Conservation (phyloP, 192 early-diverging fungal genomes). For the Coemansia sp. region DNA sequence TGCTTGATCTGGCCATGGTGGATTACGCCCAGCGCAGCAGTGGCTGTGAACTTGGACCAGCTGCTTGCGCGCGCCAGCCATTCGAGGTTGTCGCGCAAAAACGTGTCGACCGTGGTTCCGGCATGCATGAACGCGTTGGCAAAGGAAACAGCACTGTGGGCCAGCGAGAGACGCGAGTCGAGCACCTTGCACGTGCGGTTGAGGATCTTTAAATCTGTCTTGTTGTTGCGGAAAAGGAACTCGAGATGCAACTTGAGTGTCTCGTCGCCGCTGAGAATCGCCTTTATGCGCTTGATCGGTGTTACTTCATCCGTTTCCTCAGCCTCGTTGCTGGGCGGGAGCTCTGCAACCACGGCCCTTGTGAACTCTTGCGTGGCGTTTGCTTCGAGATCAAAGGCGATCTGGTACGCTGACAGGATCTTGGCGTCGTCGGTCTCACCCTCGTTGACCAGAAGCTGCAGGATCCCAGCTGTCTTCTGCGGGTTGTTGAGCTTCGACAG, state of each 20-base stretch:
- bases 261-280: conserved; percentile 87
- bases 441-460: conserved; percentile 68
- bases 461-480: conserved; percentile 68
- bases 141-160: conserved; percentile 94
- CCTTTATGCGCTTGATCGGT: conserved; percentile 64
- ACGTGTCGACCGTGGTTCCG: conserved; percentile 97
- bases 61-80: conserved; percentile 97
- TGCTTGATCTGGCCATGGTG: conserved; percentile 96
- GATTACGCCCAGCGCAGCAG: conserved; percentile 96
- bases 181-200: conserved; percentile 89
- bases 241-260: conserved; percentile 92
- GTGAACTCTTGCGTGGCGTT: conserved; percentile 97
- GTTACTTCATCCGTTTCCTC: conserved; percentile 5
- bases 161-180: conserved; percentile 89
- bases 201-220: conserved; percentile 93
- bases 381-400: conserved; percentile 96
- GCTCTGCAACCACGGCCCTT: conserved; percentile 68
- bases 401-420: conserved; percentile 89
- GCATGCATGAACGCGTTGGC: conserved; percentile 98
- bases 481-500: conserved; percentile 90
- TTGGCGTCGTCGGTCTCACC: conserved; percentile 64
- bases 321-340: conserved; percentile 35
- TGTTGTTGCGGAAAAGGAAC: conserved; percentile 95
- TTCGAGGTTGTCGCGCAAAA: conserved; percentile 95
- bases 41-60: conserved; percentile 99